Conservation (phyloP, 2,329 filamentous ascomycete species). For the Paramyrothecium sp. region DNA sequence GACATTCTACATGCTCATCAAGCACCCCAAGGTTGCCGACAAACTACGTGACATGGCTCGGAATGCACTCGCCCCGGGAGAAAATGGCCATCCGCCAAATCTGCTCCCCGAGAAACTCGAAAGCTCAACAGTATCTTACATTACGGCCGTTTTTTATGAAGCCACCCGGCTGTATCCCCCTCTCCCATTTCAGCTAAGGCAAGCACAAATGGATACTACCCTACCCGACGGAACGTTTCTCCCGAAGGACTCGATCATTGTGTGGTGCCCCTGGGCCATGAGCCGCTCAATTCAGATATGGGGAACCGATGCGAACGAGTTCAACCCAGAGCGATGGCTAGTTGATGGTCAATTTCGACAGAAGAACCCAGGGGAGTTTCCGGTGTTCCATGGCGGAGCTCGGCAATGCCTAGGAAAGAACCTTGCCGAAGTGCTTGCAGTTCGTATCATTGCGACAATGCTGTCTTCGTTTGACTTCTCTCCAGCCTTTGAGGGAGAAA, state of each 20-base stretch:
- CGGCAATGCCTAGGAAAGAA: slow-evolving; percentile 60
- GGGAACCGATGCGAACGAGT: slow-evolving; percentile 54
- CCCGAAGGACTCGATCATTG: slow-evolving; percentile 49
- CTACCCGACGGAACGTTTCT: slow-evolving; percentile 62
- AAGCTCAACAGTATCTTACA: slow-evolving; percentile 49
- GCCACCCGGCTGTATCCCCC: slow-evolving; percentile 60
- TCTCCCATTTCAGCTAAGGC: slow-evolving; percentile 65
- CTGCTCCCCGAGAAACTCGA: slow-evolving; percentile 30
- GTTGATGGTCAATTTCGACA: slow-evolving; percentile 36
- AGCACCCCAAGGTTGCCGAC: slow-evolving; percentile 38
- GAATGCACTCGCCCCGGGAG: neutral
- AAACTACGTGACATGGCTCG: slow-evolving; percentile 28
- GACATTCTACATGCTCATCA: slow-evolving; percentile 60
- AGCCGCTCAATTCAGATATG: slow-evolving; percentile 55
- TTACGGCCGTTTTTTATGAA: slow-evolving; percentile 61
- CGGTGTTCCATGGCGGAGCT: slow-evolving; percentile 63
- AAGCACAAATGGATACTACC: slow-evolving; percentile 49
- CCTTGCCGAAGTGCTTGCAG: slow-evolving; percentile 61
- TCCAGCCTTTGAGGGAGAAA: slow-evolving; percentile 41
- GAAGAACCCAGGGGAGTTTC: slow-evolving; percentile 53
- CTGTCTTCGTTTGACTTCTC: slow-evolving; percentile 49
- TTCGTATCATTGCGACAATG: slow-evolving; percentile 53
- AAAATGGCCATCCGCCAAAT: neutral
- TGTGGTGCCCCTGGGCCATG: slow-evolving; percentile 67
- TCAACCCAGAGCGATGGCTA: slow-evolving; percentile 58